Conservation (phyloP, 768 basidiomycete species). For the Suillus cothurnatus region DNA sequence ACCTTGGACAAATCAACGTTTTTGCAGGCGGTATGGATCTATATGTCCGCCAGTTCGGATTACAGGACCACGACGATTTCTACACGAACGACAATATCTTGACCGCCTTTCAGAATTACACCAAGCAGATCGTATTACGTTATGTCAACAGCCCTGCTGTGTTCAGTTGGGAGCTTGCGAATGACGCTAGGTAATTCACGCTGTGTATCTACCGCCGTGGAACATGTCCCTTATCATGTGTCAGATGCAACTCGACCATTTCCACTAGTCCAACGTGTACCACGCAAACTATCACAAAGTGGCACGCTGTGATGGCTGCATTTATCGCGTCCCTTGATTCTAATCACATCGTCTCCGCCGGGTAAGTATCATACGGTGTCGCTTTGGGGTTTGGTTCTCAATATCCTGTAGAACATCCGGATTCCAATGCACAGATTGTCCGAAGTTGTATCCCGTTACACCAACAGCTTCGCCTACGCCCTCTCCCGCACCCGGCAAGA, state of each 20-base stretch:
- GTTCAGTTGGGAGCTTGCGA: conserved; percentile 55
- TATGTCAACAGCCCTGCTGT: conserved; percentile 58
- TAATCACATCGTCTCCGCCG: conserved; percentile 55
- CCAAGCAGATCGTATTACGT: conserved; percentile 38
- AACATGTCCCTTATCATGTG: background rate
- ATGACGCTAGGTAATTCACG: conserved; percentile 5
- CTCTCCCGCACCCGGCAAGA: conserved; percentile 43
- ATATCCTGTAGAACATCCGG: conserved; percentile 47
- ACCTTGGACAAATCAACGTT: conserved; percentile 55
- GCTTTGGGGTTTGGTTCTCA: background rate
- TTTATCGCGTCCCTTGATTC: conserved; percentile 63
- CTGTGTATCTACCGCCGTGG: background rate
- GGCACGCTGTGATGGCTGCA: conserved; percentile 56
- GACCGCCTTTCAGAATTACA: conserved; percentile 41
- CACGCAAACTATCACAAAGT: conserved; percentile 50
- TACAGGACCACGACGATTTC: conserved; percentile 56
- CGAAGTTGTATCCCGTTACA: conserved; percentile 51
- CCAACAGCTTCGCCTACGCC: conserved; percentile 38
- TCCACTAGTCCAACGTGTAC: conserved; percentile 48
- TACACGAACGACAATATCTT: conserved; percentile 57
- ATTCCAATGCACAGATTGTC: conserved; percentile 58
- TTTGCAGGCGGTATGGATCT: conserved; percentile 63
- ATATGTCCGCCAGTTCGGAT: conserved; percentile 57
- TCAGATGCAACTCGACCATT: conserved; percentile 5
- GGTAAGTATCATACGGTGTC: background rate